Evolutionary conservation across 129 eudicot species (phyloP), one percentile per base, ranked within the genome.

Genomic region (Rutidosis leptorrhynchoides): DNA sequence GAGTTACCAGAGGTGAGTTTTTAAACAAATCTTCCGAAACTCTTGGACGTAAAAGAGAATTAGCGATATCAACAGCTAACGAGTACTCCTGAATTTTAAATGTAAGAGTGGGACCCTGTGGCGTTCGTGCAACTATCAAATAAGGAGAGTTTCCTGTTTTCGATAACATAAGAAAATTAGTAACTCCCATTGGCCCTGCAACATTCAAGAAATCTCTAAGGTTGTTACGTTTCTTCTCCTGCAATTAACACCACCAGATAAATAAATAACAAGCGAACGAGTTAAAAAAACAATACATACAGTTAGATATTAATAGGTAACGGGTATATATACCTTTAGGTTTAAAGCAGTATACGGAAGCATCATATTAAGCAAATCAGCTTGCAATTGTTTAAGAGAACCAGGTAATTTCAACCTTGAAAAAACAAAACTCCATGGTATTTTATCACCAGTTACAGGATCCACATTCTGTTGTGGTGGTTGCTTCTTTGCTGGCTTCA

Each of bases 151-250:
- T 59, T 62, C 83, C 87, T 42, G 89, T 77, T 82, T 93, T 93
- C 45, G 96, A 93, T 72, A 93, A 58, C 74, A 93, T 89, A 53
- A 93, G 99, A 62, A 93, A 93, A 75, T 93, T 95, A n/a, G 99
- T 88, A 25, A 93, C 99, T 32, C 96, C 96, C 96, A 93, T 88
- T 15, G 96, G 95, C 42, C 96, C 96, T 0, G 99, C 95, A 78
- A 93, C 92, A 67, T 89, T 93, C 79, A 93, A 66, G 76, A 93
- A 93, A 72, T 93, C 99, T 55, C 60, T 86, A 45, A 93, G 80
- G 79, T 84, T 93, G 75, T 93, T 93, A 21, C 99, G 86, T 78
- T 75, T 93, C 76, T 88, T 88, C 70, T 93, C 99, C 99, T 93
- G 86, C 82, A 83, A 14, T 58, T 26, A n/a, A 49, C 24, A 19